These are phyloP conservation scores for Tilletia horrida DNA, from an alignment of 1,284 basidiomycete genomes.

Conservation along the genomic window DNA sequence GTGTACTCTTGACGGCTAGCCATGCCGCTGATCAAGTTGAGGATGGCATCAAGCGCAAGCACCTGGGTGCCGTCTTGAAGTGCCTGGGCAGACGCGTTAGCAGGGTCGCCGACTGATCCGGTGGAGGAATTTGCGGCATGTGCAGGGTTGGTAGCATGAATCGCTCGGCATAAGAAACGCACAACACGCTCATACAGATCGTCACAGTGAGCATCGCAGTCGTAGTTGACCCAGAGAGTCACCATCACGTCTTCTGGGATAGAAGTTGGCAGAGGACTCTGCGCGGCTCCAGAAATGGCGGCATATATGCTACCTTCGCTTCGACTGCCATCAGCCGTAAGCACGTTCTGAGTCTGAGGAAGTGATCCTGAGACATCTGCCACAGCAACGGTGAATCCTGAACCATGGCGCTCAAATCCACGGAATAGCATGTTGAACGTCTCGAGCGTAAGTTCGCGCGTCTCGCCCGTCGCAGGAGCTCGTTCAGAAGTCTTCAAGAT, in stretches of 20 bases:
- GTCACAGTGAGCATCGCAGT: constrained; percentile 93
- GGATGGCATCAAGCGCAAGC: constrained; percentile 80
- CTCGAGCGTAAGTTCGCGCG: constrained; percentile 84
- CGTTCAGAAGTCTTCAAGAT: constrained; percentile 64
- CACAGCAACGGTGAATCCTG: too few species aligned
- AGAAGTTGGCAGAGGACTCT: not conserved
- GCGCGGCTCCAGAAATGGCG: not conserved
- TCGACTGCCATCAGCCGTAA: not conserved
- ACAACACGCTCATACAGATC: constrained; percentile 90
- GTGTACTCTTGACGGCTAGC: constrained; percentile 71
- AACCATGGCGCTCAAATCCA: constrained; percentile 40
- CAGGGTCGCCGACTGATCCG: constrained; percentile 12
- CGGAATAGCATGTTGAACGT: constrained; percentile 71
- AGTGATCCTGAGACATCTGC: too few species aligned
- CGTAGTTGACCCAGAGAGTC: constrained; percentile 91
- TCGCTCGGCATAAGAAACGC: constrained; percentile 68
- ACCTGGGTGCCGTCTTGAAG: constrained; percentile 75
- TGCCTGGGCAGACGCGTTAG: constrained; percentile 55
- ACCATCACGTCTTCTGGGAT: constrained; percentile 59
- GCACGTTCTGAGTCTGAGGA: not conserved
- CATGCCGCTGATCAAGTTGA: constrained; percentile 85
- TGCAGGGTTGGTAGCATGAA: constrained; percentile 25
- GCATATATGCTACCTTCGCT: not conserved
- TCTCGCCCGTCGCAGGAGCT: constrained; percentile 69
- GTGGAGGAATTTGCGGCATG: constrained; percentile 12